phyloP scores from a whole-genome alignment of 768 basidiomycete species.

The Roridomyces roridus region DNA sequence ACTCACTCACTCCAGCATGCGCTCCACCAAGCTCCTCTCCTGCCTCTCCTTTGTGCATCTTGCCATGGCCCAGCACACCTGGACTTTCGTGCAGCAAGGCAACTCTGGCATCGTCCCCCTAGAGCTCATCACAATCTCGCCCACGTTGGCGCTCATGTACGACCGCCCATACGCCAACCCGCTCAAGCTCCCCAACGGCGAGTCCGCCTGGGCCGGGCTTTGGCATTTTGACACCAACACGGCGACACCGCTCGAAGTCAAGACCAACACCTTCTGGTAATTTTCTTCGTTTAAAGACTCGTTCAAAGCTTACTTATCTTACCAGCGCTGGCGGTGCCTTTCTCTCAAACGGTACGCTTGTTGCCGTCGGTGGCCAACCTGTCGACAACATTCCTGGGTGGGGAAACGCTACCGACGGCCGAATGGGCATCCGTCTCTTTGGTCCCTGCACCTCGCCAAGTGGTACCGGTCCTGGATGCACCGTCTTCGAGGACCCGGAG shows the following conservation, averaged over 20 bases:
- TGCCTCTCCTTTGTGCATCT: no score
- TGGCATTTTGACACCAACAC: conserved; percentile 24
- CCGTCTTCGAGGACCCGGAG: conserved; percentile 24
- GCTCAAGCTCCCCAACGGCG: conserved; percentile 15
- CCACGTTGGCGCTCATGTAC: conserved; percentile 20
- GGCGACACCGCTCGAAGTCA: conserved; percentile 2
- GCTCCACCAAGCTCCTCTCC: no score
- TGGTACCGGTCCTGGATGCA: conserved; percentile 21
- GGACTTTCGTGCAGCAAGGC: conserved; percentile 22
- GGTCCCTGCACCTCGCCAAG: conserved; percentile 22
- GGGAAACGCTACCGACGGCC: no score
- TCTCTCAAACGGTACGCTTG: no score
- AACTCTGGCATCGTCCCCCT: conserved; percentile 18
- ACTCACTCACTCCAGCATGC: no score
- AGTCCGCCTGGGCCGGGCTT: conserved; percentile 17
- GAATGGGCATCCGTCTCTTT: conserved; percentile 25
- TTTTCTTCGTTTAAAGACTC: no score
- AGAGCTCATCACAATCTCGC: conserved; percentile 22
- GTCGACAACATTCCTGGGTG: no score
- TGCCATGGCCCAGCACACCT: no score
- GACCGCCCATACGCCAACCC: conserved; percentile 20
- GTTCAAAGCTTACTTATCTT: no score
- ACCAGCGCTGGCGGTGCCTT: conserved; percentile 8
- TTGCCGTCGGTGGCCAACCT: no score
- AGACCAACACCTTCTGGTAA: conserved; percentile 22